Percentiles rank a stretch among this genome's conserved stretches.
phyloP scores from a whole-genome alignment of 768 basidiomycete genomes.

The Mycena haematopus region DNA sequence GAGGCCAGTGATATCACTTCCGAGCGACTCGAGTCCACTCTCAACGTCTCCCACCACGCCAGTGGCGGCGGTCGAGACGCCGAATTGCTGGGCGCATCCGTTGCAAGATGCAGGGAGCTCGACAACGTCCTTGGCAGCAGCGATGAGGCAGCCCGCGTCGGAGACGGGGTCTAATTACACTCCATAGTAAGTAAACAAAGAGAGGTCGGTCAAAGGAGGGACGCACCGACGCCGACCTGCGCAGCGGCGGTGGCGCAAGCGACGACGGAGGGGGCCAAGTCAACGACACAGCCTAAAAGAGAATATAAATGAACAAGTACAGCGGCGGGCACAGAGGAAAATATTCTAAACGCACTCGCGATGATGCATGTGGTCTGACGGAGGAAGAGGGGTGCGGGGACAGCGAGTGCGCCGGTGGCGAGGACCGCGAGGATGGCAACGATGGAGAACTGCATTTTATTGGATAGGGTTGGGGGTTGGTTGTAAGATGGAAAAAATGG shows the following conservation, averaged over 20 bases:
- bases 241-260: constrained; percentile 22
- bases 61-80: neutral
- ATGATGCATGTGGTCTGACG: constrained; percentile 19
- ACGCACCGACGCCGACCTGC: constrained; percentile 22
- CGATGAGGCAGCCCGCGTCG: constrained; percentile 26
- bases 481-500: constrained; percentile 1
- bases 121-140: constrained; percentile 22
- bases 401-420: constrained; percentile 12
- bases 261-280: constrained; percentile 23
- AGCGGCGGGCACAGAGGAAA: neutral
- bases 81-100: constrained; percentile 23
- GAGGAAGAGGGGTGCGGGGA: constrained; percentile 9
- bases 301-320: neutral
- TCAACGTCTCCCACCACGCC: neutral
- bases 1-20: neutral
- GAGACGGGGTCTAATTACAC: constrained; percentile 21
- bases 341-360: constrained; percentile 13
- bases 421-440: constrained; percentile 22
- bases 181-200: neutral
- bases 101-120: constrained; percentile 21
- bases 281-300: constrained; percentile 20
- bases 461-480: neutral
- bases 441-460: constrained; percentile 26
- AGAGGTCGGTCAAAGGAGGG: neutral
- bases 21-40: constrained; percentile 4